A percentile compares a stretch with the other conserved stretches of the same genome.
Conservation (phyloP, 139 green algal species). For the Coelastrella sp. region DNA sequence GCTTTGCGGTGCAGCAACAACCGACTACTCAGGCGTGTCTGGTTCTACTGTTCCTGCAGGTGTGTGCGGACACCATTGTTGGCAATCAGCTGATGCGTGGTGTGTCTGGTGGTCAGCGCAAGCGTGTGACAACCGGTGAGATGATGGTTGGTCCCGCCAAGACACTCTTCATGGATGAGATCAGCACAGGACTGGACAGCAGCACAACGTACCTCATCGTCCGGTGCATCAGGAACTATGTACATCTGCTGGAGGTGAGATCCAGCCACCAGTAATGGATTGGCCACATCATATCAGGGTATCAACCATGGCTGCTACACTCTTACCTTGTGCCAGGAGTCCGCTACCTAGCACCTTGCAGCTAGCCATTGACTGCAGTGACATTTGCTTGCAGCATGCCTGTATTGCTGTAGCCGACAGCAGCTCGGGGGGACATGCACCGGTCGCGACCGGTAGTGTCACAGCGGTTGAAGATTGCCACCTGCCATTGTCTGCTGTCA, state of each 20-base stretch:
- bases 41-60: neutral
- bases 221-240: slow-evolving; percentile 54
- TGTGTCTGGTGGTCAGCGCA: slow-evolving; percentile 83
- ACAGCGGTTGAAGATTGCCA: neutral
- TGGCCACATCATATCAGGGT: too few species aligned
- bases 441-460: too few species aligned
- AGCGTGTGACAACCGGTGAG: slow-evolving; percentile 83
- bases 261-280: too few species aligned
- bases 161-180: slow-evolving; percentile 77
- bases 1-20: too few species aligned
- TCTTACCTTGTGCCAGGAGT: too few species aligned
- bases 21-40: neutral
- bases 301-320: too few species aligned
- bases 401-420: too few species aligned
- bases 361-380: too few species aligned
- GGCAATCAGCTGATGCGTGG: slow-evolving; percentile 82
- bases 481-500: neutral
- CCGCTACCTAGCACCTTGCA: too few species aligned
- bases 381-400: too few species aligned
- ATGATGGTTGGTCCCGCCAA: slow-evolving; percentile 70
- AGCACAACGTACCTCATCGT: slow-evolving; percentile 83
- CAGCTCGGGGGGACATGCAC: too few species aligned
- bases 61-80: slow-evolving; percentile 75
- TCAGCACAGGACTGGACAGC: slow-evolving; percentile 68
- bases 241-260: slow-evolving; percentile 33